These are phyloP conservation scores for Periconia sp. DNA, from an alignment of 2,329 filamentous ascomycete species.

Conservation along the genomic window DNA sequence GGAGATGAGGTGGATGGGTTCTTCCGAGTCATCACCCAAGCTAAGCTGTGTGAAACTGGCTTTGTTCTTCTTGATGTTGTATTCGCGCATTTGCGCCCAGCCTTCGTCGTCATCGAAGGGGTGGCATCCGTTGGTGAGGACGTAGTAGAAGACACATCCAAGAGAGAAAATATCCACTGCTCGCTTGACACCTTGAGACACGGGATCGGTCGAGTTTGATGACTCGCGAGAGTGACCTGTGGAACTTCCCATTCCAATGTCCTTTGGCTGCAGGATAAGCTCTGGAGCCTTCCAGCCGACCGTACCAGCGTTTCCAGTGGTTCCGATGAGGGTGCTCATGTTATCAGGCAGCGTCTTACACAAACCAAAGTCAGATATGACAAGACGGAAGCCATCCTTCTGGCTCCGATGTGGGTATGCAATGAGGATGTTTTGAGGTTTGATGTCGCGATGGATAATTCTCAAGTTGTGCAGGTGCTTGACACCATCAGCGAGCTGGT, in stretches of 20 bases:
- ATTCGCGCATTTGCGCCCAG: constrained; percentile 83
- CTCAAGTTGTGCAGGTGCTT: constrained; percentile 88
- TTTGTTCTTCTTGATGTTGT: constrained; percentile 93
- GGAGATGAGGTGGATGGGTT: constrained; percentile 84
- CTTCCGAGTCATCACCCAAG: constrained; percentile 82
- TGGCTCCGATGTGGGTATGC: constrained; percentile 71
- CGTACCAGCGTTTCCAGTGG: constrained; percentile 91
- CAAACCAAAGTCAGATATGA: constrained; percentile 96
- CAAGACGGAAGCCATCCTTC: constrained; percentile 75
- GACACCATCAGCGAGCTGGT: constrained; percentile 89
- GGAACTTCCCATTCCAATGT: constrained; percentile 49
- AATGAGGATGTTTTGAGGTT: constrained; percentile 96
- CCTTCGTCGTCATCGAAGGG: constrained; percentile 94
- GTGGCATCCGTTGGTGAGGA: constrained; percentile 90
- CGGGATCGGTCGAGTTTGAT: constrained; percentile 47
- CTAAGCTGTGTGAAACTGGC: constrained; percentile 75
- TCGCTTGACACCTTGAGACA: constrained; percentile 80
- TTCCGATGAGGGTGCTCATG: constrained; percentile 92
- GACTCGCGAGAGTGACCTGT: constrained; percentile 52
- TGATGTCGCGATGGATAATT: constrained; percentile 96
- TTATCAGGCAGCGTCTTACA: constrained; percentile 97
- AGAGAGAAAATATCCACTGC: constrained; percentile 98
- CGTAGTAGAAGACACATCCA: constrained; percentile 97
- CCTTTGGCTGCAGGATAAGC: constrained; percentile 69
- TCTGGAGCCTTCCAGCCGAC: constrained; percentile 97